These are phyloP conservation scores for Teratosphaeria viscida DNA, from an alignment of 2,329 filamentous ascomycete species.

Conservation along the genomic window DNA sequence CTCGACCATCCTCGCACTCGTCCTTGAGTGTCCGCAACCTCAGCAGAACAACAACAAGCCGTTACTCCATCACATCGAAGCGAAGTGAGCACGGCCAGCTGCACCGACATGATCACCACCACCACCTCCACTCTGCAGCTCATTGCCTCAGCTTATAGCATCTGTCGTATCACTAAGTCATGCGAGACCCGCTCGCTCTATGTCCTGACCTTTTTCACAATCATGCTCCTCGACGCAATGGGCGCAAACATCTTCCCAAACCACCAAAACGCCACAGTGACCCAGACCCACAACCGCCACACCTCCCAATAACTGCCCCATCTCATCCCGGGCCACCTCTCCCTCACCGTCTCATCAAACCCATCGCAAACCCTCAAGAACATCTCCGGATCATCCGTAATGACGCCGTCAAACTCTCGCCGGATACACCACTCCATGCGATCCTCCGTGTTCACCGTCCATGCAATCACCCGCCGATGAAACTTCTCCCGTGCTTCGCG, in stretches of 20 bases:
- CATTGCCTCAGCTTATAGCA: neutral
- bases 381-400: slow-evolving; percentile 70
- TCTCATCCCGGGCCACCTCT: slow-evolving; percentile 19
- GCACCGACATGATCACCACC: neutral
- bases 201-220: neutral
- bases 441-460: slow-evolving; percentile 74
- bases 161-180: neutral
- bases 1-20: neutral
- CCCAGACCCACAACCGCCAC: slow-evolving; percentile 6
- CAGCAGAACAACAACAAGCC: neutral
- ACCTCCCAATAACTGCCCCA: slow-evolving; percentile 4
- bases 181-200: neutral
- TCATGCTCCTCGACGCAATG: slow-evolving; percentile 8
- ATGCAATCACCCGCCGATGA: slow-evolving; percentile 59
- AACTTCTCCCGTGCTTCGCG: slow-evolving; percentile 23
- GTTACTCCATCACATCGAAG: neutral
- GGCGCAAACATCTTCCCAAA: slow-evolving; percentile 6
- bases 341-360: slow-evolving; percentile 29
- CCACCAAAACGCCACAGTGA: slow-evolving; percentile 2
- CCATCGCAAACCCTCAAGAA: slow-evolving; percentile 51
- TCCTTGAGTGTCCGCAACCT: neutral
- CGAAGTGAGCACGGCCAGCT: neutral
- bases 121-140: neutral
- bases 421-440: slow-evolving; percentile 75
- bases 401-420: slow-evolving; percentile 61